phyloP scores from a whole-genome alignment of 495 filamentous ascomycete species.

The Hyaloscypha finlandica region DNA sequence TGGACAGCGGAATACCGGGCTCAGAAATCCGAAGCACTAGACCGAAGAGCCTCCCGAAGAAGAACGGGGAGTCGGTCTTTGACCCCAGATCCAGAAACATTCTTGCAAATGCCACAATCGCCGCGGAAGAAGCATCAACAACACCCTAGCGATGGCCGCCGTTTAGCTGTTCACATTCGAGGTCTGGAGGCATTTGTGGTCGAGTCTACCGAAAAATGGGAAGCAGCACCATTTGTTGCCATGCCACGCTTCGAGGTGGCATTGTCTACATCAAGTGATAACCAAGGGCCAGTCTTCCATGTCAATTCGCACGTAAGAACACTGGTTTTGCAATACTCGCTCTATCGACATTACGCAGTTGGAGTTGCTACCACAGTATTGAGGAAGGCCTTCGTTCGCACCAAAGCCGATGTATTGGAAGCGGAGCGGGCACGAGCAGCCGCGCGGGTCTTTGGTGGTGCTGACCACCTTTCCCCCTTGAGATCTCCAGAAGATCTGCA shows the following conservation, averaged over 20 bases:
- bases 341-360: conserved; percentile 92
- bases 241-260: conserved; percentile 87
- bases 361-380: conserved; percentile 79
- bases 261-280: conserved; percentile 80
- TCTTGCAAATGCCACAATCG: conserved; percentile 60
- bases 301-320: conserved; percentile 79
- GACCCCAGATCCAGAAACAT: conserved; percentile 58
- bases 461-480: conserved; percentile 29
- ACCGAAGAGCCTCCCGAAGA: conserved; percentile 53
- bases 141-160: conserved; percentile 76
- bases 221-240: conserved; percentile 81
- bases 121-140: conserved; percentile 57
- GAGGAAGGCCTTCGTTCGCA: conserved; percentile 67
- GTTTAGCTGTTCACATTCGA: conserved; percentile 75
- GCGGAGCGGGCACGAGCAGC: conserved; percentile 23
- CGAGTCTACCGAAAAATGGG: conserved; percentile 80
- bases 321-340: conserved; percentile 82
- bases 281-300: conserved; percentile 83
- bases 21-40: conserved; percentile 64
- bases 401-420: conserved; percentile 34
- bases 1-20: conserved; percentile 92
- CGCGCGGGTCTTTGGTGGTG: conserved; percentile 2
- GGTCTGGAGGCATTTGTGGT: conserved; percentile 88
- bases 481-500: conserved; percentile 27
- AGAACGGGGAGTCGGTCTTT: conserved; percentile 60